Evolutionary conservation across 495 filamentous ascomycete genomes (phyloP), one percentile per base, ranked within the genome.

Genomic region (Talaromyces borbonicus): DNA sequence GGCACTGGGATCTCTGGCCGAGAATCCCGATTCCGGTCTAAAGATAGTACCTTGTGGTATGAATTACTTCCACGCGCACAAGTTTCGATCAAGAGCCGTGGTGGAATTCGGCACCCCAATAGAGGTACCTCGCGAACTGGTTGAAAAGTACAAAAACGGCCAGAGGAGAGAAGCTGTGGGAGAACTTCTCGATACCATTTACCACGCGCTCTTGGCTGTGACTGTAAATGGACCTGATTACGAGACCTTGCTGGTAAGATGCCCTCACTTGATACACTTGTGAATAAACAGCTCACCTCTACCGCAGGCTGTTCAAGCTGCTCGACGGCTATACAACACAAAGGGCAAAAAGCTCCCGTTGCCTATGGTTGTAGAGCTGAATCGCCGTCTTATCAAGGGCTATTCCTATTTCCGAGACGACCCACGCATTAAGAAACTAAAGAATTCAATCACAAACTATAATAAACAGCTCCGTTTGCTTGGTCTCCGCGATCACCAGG

Each of bases 51-150:
- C 93, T n/a, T 90, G 88, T 40, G 93, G 93, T 49, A 97, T 97
- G 92, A 99, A 99, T 58, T 99, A 99, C 64, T 99, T 99, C 66
- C 92, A 99, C 64, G 85, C 92, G 4, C 92, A 99, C 67, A 99
- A 97, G 60, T 99, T 99, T 65, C 81, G 92, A 14, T 99, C 92
- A 40, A 77, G 92, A 58, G 93, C 93, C 29, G 92, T 99, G 1
- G 79, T 99, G 49, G 92, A 99, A 54, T 99, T 99, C 59, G 92
- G 93, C 16, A 80, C 73, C 20, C 89, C 92, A 2, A 72, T 97
- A 26, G 83, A 93, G 47, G 78, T 96, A 7, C 84, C 87, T 1
- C 64, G 60, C 20, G 84, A 94, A 52, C 65, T 95, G 4, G 89
- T 96, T 2, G 77, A 95, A 23, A 75, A 85, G 61, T 99, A 90